These are phyloP conservation scores for Jatropha multifida DNA, from an alignment of 441 rosid species.

Conservation along the genomic window DNA sequence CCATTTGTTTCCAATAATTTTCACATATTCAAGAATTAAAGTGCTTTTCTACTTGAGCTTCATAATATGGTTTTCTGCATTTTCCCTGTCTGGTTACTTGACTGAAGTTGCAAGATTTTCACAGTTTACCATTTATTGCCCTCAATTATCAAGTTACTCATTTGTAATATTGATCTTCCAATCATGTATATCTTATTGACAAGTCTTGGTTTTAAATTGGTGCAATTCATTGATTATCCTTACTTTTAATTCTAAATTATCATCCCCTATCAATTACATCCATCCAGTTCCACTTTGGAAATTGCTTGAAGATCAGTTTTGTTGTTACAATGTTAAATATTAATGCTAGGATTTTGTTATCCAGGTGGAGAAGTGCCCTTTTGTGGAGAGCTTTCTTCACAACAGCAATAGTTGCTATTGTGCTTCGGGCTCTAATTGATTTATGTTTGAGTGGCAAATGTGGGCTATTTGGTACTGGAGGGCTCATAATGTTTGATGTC, in stretches of 20 bases:
- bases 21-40: neutral
- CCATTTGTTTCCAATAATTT: neutral
- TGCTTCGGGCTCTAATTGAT: constrained; percentile 79
- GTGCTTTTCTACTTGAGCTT: neutral
- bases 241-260: neutral
- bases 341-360: constrained; percentile 17
- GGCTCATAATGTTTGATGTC: constrained; percentile 82
- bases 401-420: constrained; percentile 73
- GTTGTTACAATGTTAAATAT: neutral
- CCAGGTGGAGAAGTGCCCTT: constrained; percentile 95
- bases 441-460: constrained; percentile 75
- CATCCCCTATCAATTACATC: neutral
- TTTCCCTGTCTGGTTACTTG: neutral
- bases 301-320: neutral
- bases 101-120: neutral
- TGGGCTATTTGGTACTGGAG: constrained; percentile 87
- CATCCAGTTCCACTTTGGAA: neutral
- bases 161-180: neutral
- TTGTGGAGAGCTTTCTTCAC: constrained; percentile 91
- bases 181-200: neutral
- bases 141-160: neutral
- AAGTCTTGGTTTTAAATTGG: neutral
- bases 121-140: neutral
- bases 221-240: neutral
- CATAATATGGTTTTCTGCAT: neutral